phyloP scores from a whole-genome alignment of 169 alveolate species.

The Eimeria sp. region DNA sequence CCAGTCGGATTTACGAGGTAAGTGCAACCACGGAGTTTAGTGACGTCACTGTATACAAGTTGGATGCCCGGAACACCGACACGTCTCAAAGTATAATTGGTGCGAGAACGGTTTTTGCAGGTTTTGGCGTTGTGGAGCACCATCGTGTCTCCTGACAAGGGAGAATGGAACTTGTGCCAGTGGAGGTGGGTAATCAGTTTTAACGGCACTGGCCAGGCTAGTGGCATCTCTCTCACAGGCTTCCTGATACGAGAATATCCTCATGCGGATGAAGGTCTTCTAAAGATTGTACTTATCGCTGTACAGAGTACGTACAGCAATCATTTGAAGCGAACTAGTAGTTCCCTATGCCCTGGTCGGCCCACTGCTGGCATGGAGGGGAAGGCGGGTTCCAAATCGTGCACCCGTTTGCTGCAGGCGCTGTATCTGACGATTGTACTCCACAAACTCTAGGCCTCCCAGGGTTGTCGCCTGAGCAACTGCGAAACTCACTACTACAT shows the following conservation, averaged over 20 bases:
- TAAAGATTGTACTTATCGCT: neutral
- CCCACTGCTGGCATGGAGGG: neutral
- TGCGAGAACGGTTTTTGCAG: neutral
- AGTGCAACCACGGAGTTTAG: neutral
- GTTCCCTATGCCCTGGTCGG: neutral
- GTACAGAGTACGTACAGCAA: constrained; percentile 5
- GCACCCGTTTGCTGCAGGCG: constrained; percentile 11
- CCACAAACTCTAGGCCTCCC: constrained; percentile 35
- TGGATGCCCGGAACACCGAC: neutral
- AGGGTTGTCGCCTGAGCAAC: neutral
- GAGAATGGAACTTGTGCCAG: constrained; percentile 29
- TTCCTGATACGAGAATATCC: constrained; percentile 3
- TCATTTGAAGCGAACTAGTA: neutral
- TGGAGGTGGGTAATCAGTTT: constrained; percentile 59
- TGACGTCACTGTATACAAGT: neutral
- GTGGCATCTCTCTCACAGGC: constrained; percentile 32
- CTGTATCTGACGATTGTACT: constrained; percentile 48
- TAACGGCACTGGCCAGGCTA: constrained; percentile 8
- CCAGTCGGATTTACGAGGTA: constrained; percentile 43
- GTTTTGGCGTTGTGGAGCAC: constrained; percentile 40
- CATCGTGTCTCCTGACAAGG: neutral
- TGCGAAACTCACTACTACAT: constrained; percentile 33
- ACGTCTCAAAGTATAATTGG: neutral
- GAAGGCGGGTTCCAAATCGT: neutral
- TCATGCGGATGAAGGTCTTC: constrained; percentile 34